Base-by-base conservation (phyloP, 169 alveolate species). In the Eimeria sp. region DNA sequence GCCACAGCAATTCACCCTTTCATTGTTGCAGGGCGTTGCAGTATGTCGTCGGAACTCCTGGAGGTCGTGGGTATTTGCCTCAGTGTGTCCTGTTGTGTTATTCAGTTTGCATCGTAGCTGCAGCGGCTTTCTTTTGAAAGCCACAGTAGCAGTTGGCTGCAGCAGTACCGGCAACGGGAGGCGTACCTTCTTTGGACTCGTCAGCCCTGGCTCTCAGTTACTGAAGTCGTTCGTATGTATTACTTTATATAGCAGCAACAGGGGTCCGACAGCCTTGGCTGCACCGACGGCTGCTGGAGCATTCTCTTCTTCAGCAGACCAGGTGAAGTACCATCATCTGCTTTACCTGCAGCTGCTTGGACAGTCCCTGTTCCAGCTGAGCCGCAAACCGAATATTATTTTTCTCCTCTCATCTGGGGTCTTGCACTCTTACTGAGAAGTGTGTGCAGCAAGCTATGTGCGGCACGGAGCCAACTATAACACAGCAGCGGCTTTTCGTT, bases 371-470 rank as follows among this genome's bases (percentile, higher is more conserved):
- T 20, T 22, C 40, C 65, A 43, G 67, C 51, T 34, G 83, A 63
- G 51, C 80, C 20, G 20, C 27, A 43, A 2, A 30, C 93, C n/a
- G 65, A 63, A 45, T 25, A 43, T 57, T 34, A 22, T 34, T 18
- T 57, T 45, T 16, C 65, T 58, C 65, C 14, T 27, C 61, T 34
- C 45, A 34, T 61, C 80, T 58, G 93, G 93, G 75, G 93, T 45
- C 30, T 40, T n/a, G 54, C 76, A n/a, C 75, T 63, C 65, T 49
- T 47, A 20, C 78, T 65, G n/a, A n/a, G 30, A 22, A 20, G 82
- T 11, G 49, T 49, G 75, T 87, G 61, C 49, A 78, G 93, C 82
- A 47, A 72, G 93, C 93, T 87, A 87, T 87, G 93, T 58, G 51
- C 49, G 78, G 45, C 65, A 22, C n/a, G 20, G 82, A 58, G 58